Evolutionary conservation across 805 yeast species (phyloP), one percentile per base, ranked within the genome.

Genomic region (Lipomyces sp.): DNA sequence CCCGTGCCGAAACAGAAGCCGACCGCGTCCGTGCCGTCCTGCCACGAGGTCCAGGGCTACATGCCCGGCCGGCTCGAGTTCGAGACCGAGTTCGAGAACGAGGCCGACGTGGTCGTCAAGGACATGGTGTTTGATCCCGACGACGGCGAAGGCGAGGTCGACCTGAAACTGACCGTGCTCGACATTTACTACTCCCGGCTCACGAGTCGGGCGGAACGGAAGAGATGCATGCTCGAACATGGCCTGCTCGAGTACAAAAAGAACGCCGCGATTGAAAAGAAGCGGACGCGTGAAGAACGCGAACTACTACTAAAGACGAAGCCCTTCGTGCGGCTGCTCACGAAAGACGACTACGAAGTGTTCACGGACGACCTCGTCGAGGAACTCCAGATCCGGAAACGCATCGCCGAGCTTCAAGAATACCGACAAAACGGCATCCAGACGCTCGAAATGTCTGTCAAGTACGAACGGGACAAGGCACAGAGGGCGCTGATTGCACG

Each of bases 61-160:
- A 93, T 93, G 99, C 99, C 99, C 35, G 99, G 98, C 38, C 80
- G 99, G 63, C 73, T 93, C 55, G 99, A 93, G 68, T 93, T 93
- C 67, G 99, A 93, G 63, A 87, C 84, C 52, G 99, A 93, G 67
- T 89, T 86, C 35, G 98, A 93, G 66, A 93, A 93, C 63, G 99
- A 93, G 49, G 98, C 98, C 0, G 99, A 93, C 68, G 75, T 84
- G 49, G 83, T 93, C 0, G 87, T 93, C 18, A 93, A 93, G 65
- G 98, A 93, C 66, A 87, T 93, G 95, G 78, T 84, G 1, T 93
- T 95, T 64, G 98, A 93, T 62, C 86, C 91, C 0, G 98, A 91
- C 58, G 99, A 93, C 63, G 81, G 82, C 47, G 81, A 84, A 21
- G 82, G 83, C 37, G 98, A 93, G 65, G 84, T 91, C 40, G 95